Percentiles rank a stretch among this genome's conserved stretches.
phyloP scores from a whole-genome alignment of 331 rosid species.

The Quercus phellos region DNA sequence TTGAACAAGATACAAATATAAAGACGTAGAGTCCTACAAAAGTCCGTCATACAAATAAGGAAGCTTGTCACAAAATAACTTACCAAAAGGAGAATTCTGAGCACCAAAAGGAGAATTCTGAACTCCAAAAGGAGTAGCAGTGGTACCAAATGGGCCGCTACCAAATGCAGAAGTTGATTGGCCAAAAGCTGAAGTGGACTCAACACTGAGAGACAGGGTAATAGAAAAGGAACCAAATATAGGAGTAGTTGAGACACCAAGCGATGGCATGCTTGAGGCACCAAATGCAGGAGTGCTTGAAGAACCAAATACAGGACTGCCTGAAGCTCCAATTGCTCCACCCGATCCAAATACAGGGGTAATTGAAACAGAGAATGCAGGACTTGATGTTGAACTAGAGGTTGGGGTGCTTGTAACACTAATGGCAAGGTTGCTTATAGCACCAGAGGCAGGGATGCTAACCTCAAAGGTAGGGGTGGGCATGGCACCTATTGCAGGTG shows the following conservation, averaged over 20 bases:
- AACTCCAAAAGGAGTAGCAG: slow-evolving; percentile 50
- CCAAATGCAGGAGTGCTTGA: slow-evolving; percentile 43
- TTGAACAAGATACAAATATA: background rate
- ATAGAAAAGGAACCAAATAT: slow-evolving; percentile 63
- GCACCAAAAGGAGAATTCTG: slow-evolving; percentile 28
- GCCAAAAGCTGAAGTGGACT: slow-evolving; percentile 60
- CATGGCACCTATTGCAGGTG: slow-evolving; percentile 46
- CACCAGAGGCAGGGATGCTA: slow-evolving; percentile 38
- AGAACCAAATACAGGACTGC: slow-evolving; percentile 23
- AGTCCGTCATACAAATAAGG: background rate
- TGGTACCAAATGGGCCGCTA: background rate
- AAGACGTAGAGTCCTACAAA: background rate
- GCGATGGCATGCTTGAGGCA: slow-evolving; percentile 44
- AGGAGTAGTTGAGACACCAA: slow-evolving; percentile 52
- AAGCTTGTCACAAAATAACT: slow-evolving; percentile 20
- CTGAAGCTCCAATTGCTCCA: background rate
- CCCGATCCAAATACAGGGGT: slow-evolving; percentile 17
- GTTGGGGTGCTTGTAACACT: slow-evolving; percentile 17
- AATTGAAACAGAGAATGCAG: slow-evolving; percentile 44
- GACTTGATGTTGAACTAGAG: too few species aligned
- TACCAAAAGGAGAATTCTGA: slow-evolving; percentile 32
- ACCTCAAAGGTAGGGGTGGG: slow-evolving; percentile 48
- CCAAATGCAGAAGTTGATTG: slow-evolving; percentile 48
- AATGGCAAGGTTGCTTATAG: background rate
- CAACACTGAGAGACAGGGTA: slow-evolving; percentile 65